Base-by-base conservation (phyloP, 1,139 yeast genomes). In the Debaryomyces fabryi region DNA sequence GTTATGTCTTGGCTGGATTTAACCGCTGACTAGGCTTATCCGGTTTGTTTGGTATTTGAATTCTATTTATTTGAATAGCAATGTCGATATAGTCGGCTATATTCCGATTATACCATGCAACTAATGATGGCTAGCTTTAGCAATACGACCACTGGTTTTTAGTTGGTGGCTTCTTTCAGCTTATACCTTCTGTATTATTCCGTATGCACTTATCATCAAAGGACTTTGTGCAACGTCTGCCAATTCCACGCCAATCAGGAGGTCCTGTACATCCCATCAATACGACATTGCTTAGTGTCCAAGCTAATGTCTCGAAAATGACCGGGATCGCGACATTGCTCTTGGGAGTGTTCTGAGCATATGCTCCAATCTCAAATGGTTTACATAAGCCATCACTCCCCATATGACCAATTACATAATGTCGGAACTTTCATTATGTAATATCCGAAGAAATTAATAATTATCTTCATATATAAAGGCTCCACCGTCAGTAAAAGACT, bases 401-500 rank as follows among this genome's bases (percentile, higher is more conserved):
- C 23, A 21, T 34, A 34, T 35, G 38, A 35, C 38, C 38, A 7
- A 18, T 35, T 35, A 35, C 38, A n/a, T 35, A 18, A 35, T 4
- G 15, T 6, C 38, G 13, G 24, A n/a, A 3, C 0, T 2, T 3
- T 10, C 24, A 10, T 35, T 35, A 35, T 6, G 15, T 35, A 35
- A 35, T 35, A 20, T 6, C 38, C 38, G 38, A 35, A 20, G 38
- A 35, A 24, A 35, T 35, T 35, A 35, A 10, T 35, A 35, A 35
- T 35, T 21, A n/a, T 9, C 13, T 35, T 35, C 27, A 35, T 35
- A 35, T 35, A 35, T 35, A 35, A 35, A 35, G 38, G 38, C 38
- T 35, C 30, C 30, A 27, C 30, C 30, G 30, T 27, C 30, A 27
- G 30, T 27, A 27, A 27, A 27, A 27, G 30, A 27, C n/a, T 5